Base-by-base conservation (phyloP, 352 stramenopile species). In the Thalassiosira pacifica region DNA sequence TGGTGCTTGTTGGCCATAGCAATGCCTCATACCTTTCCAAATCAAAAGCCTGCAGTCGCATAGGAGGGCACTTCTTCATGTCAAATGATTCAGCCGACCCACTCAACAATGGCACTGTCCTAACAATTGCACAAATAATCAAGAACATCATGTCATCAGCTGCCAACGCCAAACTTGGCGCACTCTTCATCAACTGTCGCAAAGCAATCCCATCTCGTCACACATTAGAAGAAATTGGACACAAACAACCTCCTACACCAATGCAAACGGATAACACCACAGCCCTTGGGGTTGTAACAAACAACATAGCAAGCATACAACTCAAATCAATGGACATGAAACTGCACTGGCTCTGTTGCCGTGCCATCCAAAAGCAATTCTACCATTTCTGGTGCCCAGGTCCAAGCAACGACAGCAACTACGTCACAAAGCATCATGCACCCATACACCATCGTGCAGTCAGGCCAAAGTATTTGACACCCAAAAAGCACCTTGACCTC, bases 1-100 rank as follows among this genome's bases (percentile, higher is more conserved):
- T 88, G 85, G 34, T 83, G 10, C 57, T 90, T 26, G 9, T 11
- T 1, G 52, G 81, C 13, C 34, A 87, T 24, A 83, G 48, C 31
- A 69, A 90, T 78, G 75, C 65, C 3, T 70, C 64, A 0, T 90
- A 88, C 45, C 27, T 90, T 1, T 57, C 2, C 26, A 68, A 69
- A n/a, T 11, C 69, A 32, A 82, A 83, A 70, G 53, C 72, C 27
- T 11, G 63, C 11, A 82, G 73, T 34, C 22, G 52, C 24, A 69
- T 32, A 67, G 82, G 57, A 2, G 70, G 82, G 19, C 71, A 76
- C 40, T 71, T 70, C 57, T 85, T 70, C 45, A 31, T 87, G 27
- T 57, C 64, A 18, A 19, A 72, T 26, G 24, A 72, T 24, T 5
- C 13, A 31, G 11, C 1, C 2, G 3, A 27, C 10, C 32, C 64